Evolutionary conservation across 1,284 basidiomycete genomes (phyloP), one percentile per base, ranked within the genome.

Genomic region (Coniophora puteana): DNA sequence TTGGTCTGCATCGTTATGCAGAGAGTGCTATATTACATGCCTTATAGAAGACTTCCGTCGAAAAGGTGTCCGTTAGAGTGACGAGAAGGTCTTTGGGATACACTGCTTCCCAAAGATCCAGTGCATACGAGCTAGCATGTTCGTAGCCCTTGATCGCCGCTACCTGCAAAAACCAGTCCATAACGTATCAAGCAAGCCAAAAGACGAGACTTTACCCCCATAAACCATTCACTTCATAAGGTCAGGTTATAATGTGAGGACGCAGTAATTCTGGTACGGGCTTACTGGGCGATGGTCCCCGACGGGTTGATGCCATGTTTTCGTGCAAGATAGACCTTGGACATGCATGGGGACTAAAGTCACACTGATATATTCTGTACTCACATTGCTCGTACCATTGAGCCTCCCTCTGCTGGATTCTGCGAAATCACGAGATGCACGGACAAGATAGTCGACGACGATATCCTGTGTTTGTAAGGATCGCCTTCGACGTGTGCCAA

Each of bases 1-100:
- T 36, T 10, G 5, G 23, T 43, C 25, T 13, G 32, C 14, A 6
- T 16, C 10, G 13, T n/a, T 12, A 32, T 8, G 35, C 22, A 23
- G 25, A 2, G 14, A 5, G 35, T 7, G 11, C 21, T 6, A 16
- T 16, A 38, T 13, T n/a, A 48, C 59, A 21, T 52, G 77, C 87
- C 64, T 78, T 72, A 69, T 89, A 93, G 66, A 96, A 97, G 0
- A 78, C 81, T 28, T 76, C 66, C 3, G 86, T 88, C 4, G 92
- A 89, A 63, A 95, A 96, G 0, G 93, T 97, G 62, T 97, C 93
- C 8, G 94, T 95, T 30, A 96, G 68, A 16, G 93, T 90, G 41
- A 90, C 78, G 39, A 83, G 71, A 5, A 83, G 68, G 1, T 70
- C 58, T 5, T 65, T 63, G 1, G 74, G 72, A 53, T 92, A 94